Base-by-base conservation (phyloP, 2,329 filamentous ascomycete species). In the Penicillium psychrosexuale region DNA sequence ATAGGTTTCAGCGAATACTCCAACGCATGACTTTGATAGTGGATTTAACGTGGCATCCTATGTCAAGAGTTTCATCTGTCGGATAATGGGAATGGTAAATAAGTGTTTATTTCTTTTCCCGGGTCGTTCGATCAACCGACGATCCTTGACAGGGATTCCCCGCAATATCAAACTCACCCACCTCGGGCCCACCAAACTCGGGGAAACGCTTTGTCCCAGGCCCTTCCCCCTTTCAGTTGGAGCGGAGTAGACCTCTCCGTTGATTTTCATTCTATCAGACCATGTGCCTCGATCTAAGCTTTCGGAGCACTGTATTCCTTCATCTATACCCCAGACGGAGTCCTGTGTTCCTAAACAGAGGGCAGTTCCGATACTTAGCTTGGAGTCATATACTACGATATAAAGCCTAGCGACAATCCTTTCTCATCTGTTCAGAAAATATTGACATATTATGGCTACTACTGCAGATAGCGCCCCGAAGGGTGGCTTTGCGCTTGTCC, bases 401-500 rank as follows among this genome's bases (percentile, higher is more conserved):
- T 47, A 56, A 46, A 44, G 33, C 8, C 24, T 22, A 7, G 5
- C 22, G 1, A 31, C 47, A 31, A 11, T 27, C 22, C 13, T 27
- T 33, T 19, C 8, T n/a, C 6, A 46, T n/a, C 30, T 12, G 17
- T 22, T 27, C 24, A 36, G 37, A 27, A 7, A 34, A 31, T 40
- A 47, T 48, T 8, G 4, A 19, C n/a, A 13, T 42, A 53, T 15
- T 22, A 69, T 68, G 67, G 51, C 47, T 42, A 56, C 65, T 8
- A 24, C 48, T 33, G 13, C 9, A 17, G 46, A 65, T 42, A 46
- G 47, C 28, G 8, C 58, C 36, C 50, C 58, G 13, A 61, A 61
- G 31, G 64, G 64, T 36, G 66, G 66, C 13, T 67, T 72, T 36
- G 45, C 51, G 8, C 56, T 69, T 22, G 61, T 73, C 19, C 55